phyloP scores from a whole-genome alignment of 805 yeast species.

The Grigorovia humatica region DNA sequence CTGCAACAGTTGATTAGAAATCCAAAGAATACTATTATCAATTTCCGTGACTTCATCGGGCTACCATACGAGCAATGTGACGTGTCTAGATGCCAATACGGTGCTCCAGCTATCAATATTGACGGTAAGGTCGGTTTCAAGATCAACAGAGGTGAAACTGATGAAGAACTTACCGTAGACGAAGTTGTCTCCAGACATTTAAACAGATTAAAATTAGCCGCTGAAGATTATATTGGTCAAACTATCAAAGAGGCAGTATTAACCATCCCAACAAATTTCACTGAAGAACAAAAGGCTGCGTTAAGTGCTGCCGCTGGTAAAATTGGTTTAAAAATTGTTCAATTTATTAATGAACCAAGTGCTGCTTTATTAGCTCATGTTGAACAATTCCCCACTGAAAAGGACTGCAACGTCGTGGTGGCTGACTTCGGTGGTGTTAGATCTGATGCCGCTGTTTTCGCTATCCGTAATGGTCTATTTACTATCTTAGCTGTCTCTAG shows the following conservation, averaged over 20 bases:
- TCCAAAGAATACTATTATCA: slow-evolving; percentile 73
- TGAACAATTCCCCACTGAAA: slow-evolving; percentile 36
- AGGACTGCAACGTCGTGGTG: slow-evolving; percentile 46
- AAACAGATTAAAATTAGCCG: slow-evolving; percentile 71
- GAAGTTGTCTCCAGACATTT: slow-evolving; percentile 81
- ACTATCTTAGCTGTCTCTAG: slow-evolving; percentile 82
- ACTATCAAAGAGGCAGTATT: slow-evolving; percentile 72
- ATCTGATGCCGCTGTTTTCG: slow-evolving; percentile 88
- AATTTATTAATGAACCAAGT: slow-evolving; percentile 84
- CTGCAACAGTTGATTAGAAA: slow-evolving; percentile 85
- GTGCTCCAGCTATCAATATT: slow-evolving; percentile 29
- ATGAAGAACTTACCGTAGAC: slow-evolving; percentile 53
- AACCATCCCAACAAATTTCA: slow-evolving; percentile 84
- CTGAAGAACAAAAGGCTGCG: slow-evolving; percentile 58
- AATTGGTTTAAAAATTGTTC: slow-evolving; percentile 73
- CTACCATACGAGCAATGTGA: slow-evolving; percentile 60
- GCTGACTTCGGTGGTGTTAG: slow-evolving; percentile 96
- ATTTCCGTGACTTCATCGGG: slow-evolving; percentile 91
- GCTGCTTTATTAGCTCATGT: slow-evolving; percentile 80
- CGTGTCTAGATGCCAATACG: slow-evolving; percentile 52
- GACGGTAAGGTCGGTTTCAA: slow-evolving; percentile 64
- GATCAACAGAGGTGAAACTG: slow-evolving; percentile 37
- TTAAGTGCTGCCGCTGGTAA: slow-evolving; percentile 50
- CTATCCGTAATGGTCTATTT: slow-evolving; percentile 88
- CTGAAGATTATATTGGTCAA: slow-evolving; percentile 84